Percentiles rank a stretch among this genome's conserved stretches.
Conservation (phyloP, 1,284 basidiomycete genomes). For the Moesziomyces globuligerus region DNA sequence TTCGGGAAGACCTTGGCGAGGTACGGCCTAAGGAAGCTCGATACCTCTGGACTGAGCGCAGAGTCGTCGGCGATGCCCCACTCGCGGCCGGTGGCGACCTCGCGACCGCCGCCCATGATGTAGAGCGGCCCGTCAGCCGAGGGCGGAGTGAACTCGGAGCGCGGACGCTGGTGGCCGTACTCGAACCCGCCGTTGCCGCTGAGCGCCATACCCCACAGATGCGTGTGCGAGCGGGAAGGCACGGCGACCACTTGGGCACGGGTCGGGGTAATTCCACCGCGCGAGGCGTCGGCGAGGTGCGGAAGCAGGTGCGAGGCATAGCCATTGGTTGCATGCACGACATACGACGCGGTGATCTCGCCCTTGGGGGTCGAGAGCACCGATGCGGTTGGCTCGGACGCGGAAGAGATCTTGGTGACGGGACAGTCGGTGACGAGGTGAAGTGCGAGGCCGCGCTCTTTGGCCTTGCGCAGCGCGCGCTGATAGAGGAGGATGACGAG, state of each 20-base stretch:
- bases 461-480: constrained; percentile 9
- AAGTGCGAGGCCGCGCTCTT: constrained; percentile 14
- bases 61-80: constrained; percentile 75
- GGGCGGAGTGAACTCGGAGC: not conserved
- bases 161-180: constrained; percentile 81
- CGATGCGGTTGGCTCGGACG: not conserved
- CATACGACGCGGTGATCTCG: constrained; percentile 71
- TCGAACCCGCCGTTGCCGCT: constrained; percentile 72
- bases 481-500: constrained; percentile 36
- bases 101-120: constrained; percentile 79
- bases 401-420: constrained; percentile 5
- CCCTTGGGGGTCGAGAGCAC: constrained; percentile 5
- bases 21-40: constrained; percentile 57
- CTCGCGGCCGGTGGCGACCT: constrained; percentile 71
- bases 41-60: constrained; percentile 71
- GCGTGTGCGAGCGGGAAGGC: constrained; percentile 69
- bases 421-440: constrained; percentile 31
- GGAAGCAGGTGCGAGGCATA: constrained; percentile 78
- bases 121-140: constrained; percentile 68
- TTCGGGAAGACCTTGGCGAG: constrained; percentile 69
- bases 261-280: constrained; percentile 73
- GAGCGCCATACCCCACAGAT: constrained; percentile 37
- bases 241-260: constrained; percentile 79
- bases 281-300: constrained; percentile 71
- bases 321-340: constrained; percentile 83